Evolutionary conservation across 2,329 filamentous ascomycete species (phyloP), one percentile per base, ranked within the genome.

Genomic region (Microdochium trichocladiopsis): DNA sequence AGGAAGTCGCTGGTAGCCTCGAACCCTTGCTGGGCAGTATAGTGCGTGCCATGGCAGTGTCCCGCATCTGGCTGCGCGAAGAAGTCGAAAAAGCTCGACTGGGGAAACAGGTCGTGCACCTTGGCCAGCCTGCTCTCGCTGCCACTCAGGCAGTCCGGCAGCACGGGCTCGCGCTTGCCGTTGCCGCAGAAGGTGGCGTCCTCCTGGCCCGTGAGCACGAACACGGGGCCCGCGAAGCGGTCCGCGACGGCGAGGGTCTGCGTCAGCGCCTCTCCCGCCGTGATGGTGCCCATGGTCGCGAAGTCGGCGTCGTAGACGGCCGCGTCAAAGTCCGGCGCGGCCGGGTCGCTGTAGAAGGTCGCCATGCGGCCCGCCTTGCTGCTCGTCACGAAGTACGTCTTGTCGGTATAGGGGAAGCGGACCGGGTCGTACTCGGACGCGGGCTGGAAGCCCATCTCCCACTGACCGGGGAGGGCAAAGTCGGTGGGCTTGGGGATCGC

Each of bases 201-300:
- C 21, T 56, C 31, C 41, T 57, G 50, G 8, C 56, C 58, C 2
- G 60, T 57, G 10, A 52, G 47, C 4, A 59, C 49, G 21, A 54
- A 51, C 4, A 61, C 52, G 11, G 50, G 50, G 3, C 52, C 53
- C 6, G 49, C 50, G 49, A 56, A 58, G 6, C 10, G 10, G 9
- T 51, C n/a, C 3, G 24, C 14, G 25, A 51, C 48, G 16, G 21
- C 18, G 10, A 53, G n/a, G 11, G 50, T 9, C 18, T 52, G 25
- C 3, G 53, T 54, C 3, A 55, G 25, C n/a, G 47, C 43, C 45
- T 61, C 61, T 12, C 59, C 59, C 3, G 51, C 16, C 11, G 58
- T 43, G n/a, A 61, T 25, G 4, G 57, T 60, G 9, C 58, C 56
- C 2, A 53, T 47, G 9, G 14, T 51, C 0, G 14, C 31, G 24